Evolutionary conservation across 2,329 filamentous ascomycete genomes (phyloP).

Genomic region (Zalaria sp.): DNA sequence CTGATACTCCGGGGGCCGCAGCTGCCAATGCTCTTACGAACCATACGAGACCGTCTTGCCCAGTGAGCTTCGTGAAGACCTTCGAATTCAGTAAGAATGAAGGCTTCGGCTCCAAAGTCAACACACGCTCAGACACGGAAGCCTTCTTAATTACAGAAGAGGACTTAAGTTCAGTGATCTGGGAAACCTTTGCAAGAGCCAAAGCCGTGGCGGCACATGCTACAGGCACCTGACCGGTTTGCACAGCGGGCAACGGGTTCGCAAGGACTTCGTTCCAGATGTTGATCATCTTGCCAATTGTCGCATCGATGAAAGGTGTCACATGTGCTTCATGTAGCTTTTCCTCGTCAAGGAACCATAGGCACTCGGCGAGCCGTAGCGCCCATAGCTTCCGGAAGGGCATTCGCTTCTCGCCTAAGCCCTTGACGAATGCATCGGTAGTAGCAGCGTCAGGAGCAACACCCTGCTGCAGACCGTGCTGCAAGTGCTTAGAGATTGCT

Average conservation of each 20-base stretch:
- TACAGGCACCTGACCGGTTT: constrained; percentile 68
- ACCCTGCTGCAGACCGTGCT: constrained; percentile 46
- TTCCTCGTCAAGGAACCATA: constrained; percentile 43
- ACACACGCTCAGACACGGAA: constrained; percentile 48
- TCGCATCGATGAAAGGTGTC: constrained; percentile 33
- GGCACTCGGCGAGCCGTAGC: constrained; percentile 54
- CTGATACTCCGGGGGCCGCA: constrained; percentile 9
- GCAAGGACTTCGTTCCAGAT: constrained; percentile 64
- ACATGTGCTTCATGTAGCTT: constrained; percentile 34
- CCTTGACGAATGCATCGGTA: constrained; percentile 63
- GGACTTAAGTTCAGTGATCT: constrained; percentile 42
- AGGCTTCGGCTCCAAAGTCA: constrained; percentile 62
- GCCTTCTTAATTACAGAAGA: constrained; percentile 46
- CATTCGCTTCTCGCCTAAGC: constrained; percentile 71
- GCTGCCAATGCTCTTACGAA: constrained; percentile 52
- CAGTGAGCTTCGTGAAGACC: constrained; percentile 66
- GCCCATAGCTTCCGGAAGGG: constrained; percentile 69
- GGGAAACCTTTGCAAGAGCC: constrained; percentile 36
- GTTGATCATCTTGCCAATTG: constrained; percentile 45
- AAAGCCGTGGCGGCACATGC: constrained; percentile 63
- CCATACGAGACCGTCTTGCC: constrained; percentile 68
- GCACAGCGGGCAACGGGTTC: constrained; percentile 66
- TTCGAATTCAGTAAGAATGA: constrained; percentile 77
- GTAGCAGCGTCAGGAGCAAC: constrained; percentile 50
- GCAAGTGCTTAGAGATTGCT: constrained; percentile 52